phyloP scores from a whole-genome alignment of 2,329 filamentous ascomycete species.

The Colletotrichum sp. region DNA sequence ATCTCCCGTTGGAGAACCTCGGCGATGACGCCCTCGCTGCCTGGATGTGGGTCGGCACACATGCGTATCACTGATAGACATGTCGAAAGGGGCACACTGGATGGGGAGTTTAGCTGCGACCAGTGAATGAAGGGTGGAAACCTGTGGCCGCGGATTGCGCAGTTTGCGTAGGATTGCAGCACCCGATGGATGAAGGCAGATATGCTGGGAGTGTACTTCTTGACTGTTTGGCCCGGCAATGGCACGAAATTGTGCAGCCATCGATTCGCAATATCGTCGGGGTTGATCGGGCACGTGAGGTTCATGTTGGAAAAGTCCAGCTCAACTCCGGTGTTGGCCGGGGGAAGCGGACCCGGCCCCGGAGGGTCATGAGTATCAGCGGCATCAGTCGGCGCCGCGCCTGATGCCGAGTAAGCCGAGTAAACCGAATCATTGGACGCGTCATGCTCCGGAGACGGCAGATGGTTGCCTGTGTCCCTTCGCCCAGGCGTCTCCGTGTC shows the following conservation, averaged over 20 bases:
- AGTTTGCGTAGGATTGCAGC: conserved; percentile 48
- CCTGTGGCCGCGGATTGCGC: conserved; percentile 38
- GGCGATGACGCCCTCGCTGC: conserved; percentile 33
- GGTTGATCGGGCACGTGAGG: conserved; percentile 51
- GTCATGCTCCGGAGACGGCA: background rate
- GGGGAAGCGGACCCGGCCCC: background rate
- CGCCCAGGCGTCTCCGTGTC: background rate
- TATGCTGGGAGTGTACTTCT: conserved; percentile 43
- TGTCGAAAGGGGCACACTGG: conserved; percentile 38
- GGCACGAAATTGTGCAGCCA: conserved; percentile 55
- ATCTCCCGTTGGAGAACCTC: conserved; percentile 47
- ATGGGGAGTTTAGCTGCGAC: conserved; percentile 33
- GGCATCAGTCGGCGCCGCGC: background rate
- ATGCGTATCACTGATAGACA: conserved; percentile 47
- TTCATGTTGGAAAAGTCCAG: conserved; percentile 39
- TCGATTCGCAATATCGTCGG: conserved; percentile 50
- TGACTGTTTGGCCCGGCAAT: conserved; percentile 44
- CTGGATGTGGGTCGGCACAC: conserved; percentile 38
- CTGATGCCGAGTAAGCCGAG: background rate
- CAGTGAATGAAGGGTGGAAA: conserved; percentile 51
- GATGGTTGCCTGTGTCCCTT: background rate
- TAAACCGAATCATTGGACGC: background rate
- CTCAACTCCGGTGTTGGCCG: background rate
- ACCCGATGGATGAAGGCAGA: conserved; percentile 44
- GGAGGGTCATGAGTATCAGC: background rate